A percentile compares a stretch with the other conserved stretches of the same genome.
Conservation (phyloP, 140 eudicot species). For the Anethum foeniculum region DNA sequence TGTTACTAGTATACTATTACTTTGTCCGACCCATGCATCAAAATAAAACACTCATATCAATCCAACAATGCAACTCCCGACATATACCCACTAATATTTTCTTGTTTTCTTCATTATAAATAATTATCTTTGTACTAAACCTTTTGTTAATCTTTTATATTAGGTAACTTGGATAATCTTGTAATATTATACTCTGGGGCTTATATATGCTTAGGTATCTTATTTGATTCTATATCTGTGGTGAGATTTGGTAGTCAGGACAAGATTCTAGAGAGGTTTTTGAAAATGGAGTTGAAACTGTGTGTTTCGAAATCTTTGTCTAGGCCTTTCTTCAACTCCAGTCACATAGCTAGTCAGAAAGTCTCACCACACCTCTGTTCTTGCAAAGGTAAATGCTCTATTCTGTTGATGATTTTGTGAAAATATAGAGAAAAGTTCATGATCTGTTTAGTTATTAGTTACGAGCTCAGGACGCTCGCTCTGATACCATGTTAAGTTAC, state of each 20-base stretch:
- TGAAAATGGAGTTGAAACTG: conserved; percentile 44
- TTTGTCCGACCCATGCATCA: not conserved
- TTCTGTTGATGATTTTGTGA: not conserved
- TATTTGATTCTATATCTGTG: conserved; percentile 13
- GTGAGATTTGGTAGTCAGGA: conserved; percentile 15
- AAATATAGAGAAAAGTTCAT: not conserved
- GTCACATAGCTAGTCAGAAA: conserved; percentile 15
- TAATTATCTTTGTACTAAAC: not conserved
- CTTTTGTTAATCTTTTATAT: not conserved
- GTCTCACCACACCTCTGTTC: conserved; percentile 29
- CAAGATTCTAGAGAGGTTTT: conserved; percentile 1
- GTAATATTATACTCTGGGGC: not conserved
- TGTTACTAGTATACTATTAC: not conserved
- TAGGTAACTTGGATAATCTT: not conserved
- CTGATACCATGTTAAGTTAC: not conserved
- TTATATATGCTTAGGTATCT: not conserved
- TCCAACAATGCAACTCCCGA: not conserved
- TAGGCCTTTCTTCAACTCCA: conserved; percentile 29
- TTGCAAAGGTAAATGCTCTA: conserved; percentile 47
- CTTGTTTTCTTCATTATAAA: not conserved
- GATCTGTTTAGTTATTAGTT: not conserved
- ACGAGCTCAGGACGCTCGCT: not conserved
- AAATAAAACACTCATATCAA: not conserved
- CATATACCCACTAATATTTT: conserved; percentile 5
- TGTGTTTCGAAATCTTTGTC: conserved; percentile 26